A percentile compares a stretch with the other conserved stretches of the same genome.
Conservation (phyloP, 495 filamentous ascomycete species). For the Penicillium angulare region DNA sequence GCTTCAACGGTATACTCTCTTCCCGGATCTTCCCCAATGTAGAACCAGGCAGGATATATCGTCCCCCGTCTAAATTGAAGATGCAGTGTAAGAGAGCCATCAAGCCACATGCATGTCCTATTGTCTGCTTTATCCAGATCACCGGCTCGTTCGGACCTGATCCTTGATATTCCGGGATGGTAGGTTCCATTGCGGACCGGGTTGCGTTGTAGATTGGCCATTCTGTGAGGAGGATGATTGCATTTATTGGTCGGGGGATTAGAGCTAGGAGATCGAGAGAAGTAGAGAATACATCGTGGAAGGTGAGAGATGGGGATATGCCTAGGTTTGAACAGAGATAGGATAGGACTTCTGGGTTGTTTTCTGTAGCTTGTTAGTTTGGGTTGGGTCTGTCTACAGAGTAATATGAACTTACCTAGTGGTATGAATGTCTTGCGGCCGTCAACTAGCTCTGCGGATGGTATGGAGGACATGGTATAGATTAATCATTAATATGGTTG, state of each 20-base stretch:
- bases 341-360: conserved; percentile 60
- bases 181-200: conserved; percentile 29
- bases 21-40: conserved; percentile 27
- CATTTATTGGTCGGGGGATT: conserved; percentile 56
- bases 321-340: conserved; percentile 54
- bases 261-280: conserved; percentile 55
- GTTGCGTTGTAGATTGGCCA: conserved; percentile 41
- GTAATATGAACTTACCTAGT: conserved; percentile 25
- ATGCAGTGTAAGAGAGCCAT: conserved; percentile 61
- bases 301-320: conserved; percentile 48
- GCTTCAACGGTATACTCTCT: conserved; percentile 36
- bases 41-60: conserved; percentile 34
- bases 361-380: conserved; percentile 41
- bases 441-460: conserved; percentile 33
- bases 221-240: conserved; percentile 57
- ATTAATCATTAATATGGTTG: no score
- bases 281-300: conserved; percentile 58
- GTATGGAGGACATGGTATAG: no score
- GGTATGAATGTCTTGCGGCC: conserved; percentile 39
- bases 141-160: conserved; percentile 53
- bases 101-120: conserved; percentile 63
- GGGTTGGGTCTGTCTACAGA: not conserved
- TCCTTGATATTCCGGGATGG: conserved; percentile 45
- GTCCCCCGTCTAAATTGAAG: conserved; percentile 48
- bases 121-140: conserved; percentile 65